Evolutionary conservation across 2,329 filamentous ascomycete species (phyloP), one percentile per base, ranked within the genome.

Genomic region (Fusarium chuoi): DNA sequence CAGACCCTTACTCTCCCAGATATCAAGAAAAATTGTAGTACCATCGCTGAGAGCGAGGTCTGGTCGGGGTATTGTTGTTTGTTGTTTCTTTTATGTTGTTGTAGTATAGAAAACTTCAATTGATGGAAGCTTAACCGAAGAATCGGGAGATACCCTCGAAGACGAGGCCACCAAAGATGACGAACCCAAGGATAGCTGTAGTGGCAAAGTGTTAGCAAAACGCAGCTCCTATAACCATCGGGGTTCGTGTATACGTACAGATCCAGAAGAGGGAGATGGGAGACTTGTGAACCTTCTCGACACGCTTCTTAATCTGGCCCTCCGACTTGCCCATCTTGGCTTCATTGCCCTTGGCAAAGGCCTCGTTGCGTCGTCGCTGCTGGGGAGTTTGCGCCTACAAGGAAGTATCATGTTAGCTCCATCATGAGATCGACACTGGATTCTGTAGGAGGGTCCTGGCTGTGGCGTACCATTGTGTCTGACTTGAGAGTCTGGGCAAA

Each of bases 331-430:
- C 94, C 82, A 93, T 92, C 81, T 91, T 93, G 68, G 87, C 85
- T 81, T 93, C 90, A 81, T 96, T 91, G 61, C 89, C 87, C 81
- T 92, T 92, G 76, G 88, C 91, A 84, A 94, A 97, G 84, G 93
- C 92, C 80, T 89, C 89, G 86, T 96, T 96, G 73, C 92, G 91
- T 80, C 90, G 90, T 82, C 94, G 92, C 87, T 96, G 94, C 83
- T 94, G 89, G 77, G 92, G 93, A 76, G 94, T 96, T 91, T 96
- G 93, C 77, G 91, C 93, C 93, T 95, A 57, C 28, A 30, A 44
- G 39, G 24, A 45, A 26, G n/a, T 38, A 65, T 60, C 42, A 68
- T 68, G 65, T 73, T 74, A 74, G 66, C 67, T 56, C 65, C 58
- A 71, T 74, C 62, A 74, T 75, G 66, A 46, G 60, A 76, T 68